Percentiles rank a stretch among this genome's conserved stretches.
These are phyloP conservation scores for Paramecium sexaurelia DNA, from an alignment of 73 alveolate genomes.

Conservation along the genomic window DNA sequence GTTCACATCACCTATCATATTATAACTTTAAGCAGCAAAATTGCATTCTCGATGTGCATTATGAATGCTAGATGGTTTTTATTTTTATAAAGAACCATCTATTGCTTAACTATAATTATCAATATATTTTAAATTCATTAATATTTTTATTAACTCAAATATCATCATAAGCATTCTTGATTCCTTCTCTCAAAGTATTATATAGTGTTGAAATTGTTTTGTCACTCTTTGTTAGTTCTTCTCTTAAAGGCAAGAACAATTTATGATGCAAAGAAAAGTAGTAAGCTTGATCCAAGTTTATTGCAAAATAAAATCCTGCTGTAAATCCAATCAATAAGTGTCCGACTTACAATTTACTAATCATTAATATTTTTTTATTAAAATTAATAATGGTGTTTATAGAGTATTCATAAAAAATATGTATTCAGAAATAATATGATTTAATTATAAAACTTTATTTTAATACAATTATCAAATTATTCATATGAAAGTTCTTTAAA, in stretches of 20 bases:
- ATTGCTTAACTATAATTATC: neutral
- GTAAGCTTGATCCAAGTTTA: neutral
- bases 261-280: constrained; percentile 10
- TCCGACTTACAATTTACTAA: neutral
- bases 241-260: neutral
- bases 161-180: constrained; percentile 34
- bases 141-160: neutral
- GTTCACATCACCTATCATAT: neutral
- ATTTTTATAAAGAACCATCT: neutral
- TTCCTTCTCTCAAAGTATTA: neutral
- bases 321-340: constrained; percentile 23
- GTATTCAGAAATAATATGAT: neutral
- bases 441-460: neutral
- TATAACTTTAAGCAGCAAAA: neutral
- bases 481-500: neutral
- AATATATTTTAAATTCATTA: neutral
- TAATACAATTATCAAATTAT: neutral
- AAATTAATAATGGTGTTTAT: neutral
- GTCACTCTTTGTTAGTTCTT: neutral
- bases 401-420: neutral
- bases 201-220: neutral
- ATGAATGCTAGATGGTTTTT: neutral
- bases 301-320: constrained; percentile 39
- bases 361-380: neutral
- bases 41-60: neutral